Base-by-base conservation (phyloP, 116 monocot genomes). In the Dioscorea cayenensis region DNA sequence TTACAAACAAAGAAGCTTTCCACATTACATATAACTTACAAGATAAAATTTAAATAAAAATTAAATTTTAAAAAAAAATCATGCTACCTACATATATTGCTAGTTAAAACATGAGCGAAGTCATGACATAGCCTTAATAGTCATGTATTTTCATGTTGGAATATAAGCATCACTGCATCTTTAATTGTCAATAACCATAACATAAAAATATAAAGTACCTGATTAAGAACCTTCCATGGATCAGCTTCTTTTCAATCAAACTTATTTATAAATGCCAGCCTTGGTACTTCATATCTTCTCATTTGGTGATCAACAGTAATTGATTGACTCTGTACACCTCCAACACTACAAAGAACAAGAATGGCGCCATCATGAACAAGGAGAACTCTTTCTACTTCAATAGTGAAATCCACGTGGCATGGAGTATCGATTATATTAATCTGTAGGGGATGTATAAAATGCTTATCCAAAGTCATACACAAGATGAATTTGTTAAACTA, bases 391-490 rank as follows among this genome's bases (percentile, higher is more conserved):
- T 97, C 97, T 52, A 97, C 97, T 80, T 97, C 97, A 79, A 97
- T 97, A 21, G 97, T 97, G 81, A 97, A 97, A 63, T 97, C 97
- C 38, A 97, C 93, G 17, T 97, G 97, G n/a, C 97, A 93, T 19
- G 97, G 97, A 51, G 97, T 97, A 70, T 97, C 97, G 74, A 97
- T 97, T 73, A 97, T 97, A 76, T 97, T 97, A 64, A 97, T 75
- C 95, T 95, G 80, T 78, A 85, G 22, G 27, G 21, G 13, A 78
- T 13, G 67, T 12, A 35, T 21, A 69, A 63, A 52, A 14, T 8
- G 7, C 32, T 20, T 52, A 17, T 36, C 64, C 51, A 64, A 38
- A 28, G 22, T 59, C 17, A 21, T 2, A 59, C 3, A 2, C n/a
- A 59, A 59, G 18, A 62, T 4, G 7, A 62, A 25, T 2, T 62